phyloP scores from a whole-genome alignment of 2,329 filamentous ascomycete species.

The Penicillium frequentans region DNA sequence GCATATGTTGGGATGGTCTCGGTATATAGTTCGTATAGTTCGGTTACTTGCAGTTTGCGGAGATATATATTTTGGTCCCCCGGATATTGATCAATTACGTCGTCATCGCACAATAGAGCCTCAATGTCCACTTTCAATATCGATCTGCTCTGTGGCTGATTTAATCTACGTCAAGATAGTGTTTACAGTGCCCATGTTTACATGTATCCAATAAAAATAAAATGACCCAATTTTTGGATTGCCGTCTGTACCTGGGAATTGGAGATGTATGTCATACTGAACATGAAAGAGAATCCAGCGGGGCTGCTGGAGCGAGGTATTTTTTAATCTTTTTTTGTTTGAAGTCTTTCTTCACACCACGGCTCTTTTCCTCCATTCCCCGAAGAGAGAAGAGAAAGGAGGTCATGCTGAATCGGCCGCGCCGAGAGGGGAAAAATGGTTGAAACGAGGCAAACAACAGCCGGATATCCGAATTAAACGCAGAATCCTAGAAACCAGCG shows the following conservation, averaged over 20 bases:
- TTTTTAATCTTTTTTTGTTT: conserved; percentile 37
- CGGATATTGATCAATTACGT: not conserved
- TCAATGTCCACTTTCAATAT: not conserved
- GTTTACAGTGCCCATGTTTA: not conserved
- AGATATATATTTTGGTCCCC: not conserved
- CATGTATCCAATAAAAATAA: conserved; percentile 3
- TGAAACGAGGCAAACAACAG: conserved; percentile 33
- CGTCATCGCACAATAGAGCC: conserved; percentile 10
- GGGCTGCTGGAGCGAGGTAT: conserved; percentile 36
- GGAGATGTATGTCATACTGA: conserved; percentile 36
- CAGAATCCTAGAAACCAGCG: conserved; percentile 32
- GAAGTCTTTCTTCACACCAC: conserved; percentile 35
- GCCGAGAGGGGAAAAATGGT: conserved; percentile 24
- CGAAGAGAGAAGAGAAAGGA: conserved; percentile 11
- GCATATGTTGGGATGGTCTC: not conserved
- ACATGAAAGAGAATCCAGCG: conserved; percentile 36
- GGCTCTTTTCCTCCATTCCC: conserved; percentile 26
- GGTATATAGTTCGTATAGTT: not conserved
- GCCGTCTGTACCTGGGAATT: conserved; percentile 35
- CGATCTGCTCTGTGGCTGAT: not conserved
- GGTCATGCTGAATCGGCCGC: conserved; percentile 33
- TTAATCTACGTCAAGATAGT: not conserved
- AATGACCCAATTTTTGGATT: conserved; percentile 31
- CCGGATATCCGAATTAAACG: conserved; percentile 35
- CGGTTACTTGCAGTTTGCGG: not conserved